phyloP scores from a whole-genome alignment of 345 rosid genomes.

The Pugionium dolabratum region DNA sequence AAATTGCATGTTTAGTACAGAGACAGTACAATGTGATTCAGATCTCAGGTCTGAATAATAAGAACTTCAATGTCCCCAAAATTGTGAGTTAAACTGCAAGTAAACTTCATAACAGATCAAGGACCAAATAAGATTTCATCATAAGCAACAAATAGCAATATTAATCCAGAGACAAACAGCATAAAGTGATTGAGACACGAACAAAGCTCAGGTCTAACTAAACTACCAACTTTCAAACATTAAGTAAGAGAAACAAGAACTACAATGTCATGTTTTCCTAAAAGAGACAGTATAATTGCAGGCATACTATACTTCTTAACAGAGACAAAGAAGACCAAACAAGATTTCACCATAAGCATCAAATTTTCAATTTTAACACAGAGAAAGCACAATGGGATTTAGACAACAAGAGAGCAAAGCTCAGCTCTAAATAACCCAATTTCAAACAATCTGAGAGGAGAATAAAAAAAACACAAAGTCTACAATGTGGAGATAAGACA shows the following conservation, averaged over 20 bases:
- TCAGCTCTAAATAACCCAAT: neutral
- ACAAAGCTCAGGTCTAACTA: neutral
- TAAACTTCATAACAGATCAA: neutral
- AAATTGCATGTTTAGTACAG: no score
- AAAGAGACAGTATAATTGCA: neutral
- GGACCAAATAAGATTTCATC: neutral
- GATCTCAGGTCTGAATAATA: no score
- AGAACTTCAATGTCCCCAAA: neutral
- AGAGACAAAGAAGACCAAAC: constrained; percentile 11
- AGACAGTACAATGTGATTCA: no score
- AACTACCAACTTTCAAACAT: neutral
- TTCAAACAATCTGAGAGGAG: constrained; percentile 4
- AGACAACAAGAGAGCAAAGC: neutral
- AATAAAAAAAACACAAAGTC: neutral
- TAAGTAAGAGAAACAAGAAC: neutral
- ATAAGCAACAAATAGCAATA: constrained; percentile 7
- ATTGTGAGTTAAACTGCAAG: neutral
- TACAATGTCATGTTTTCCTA: neutral
- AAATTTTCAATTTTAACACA: neutral
- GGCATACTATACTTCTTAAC: neutral
- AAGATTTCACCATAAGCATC: constrained; percentile 20
- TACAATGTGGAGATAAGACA: neutral
- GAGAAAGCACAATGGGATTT: neutral
- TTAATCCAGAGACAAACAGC: no score
- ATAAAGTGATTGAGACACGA: neutral